phyloP scores from a whole-genome alignment of 768 basidiomycete genomes.

The Amanita jacksonii region DNA sequence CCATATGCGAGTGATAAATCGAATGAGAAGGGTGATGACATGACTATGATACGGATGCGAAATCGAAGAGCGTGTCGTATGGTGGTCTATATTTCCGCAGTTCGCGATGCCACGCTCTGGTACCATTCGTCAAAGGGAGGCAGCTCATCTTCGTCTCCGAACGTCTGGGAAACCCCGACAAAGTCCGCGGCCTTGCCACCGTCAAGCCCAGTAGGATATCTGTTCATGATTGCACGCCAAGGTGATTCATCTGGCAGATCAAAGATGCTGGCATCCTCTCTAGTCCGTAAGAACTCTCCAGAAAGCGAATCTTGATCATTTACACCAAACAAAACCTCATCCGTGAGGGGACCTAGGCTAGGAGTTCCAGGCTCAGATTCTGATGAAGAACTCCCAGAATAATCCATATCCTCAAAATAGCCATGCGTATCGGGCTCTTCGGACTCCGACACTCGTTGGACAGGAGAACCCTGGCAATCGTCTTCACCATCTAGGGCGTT shows the following conservation, averaged over 20 bases:
- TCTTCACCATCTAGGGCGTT: background rate
- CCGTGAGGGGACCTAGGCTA: background rate
- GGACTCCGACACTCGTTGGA: background rate
- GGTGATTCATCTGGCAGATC: background rate
- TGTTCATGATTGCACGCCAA: background rate
- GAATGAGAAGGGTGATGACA: conserved; percentile 1
- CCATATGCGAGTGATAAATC: background rate
- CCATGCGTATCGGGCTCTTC: background rate
- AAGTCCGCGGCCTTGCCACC: conserved; percentile 4
- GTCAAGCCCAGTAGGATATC: conserved; percentile 3
- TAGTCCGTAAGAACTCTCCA: background rate
- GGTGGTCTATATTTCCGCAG: conserved; percentile 1
- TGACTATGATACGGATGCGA: no score
- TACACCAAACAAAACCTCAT: background rate
- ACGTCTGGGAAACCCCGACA: conserved; percentile 16
- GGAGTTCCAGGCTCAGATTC: conserved; percentile 7
- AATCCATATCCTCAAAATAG: conserved; percentile 3
- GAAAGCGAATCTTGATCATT: background rate
- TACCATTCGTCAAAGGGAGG: conserved; percentile 36
- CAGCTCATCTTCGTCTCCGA: conserved; percentile 29
- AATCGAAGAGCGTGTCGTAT: no score
- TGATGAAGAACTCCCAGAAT: background rate
- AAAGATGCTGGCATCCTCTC: background rate
- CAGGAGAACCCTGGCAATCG: conserved; percentile 1
- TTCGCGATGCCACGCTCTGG: conserved; percentile 16